Evolutionary conservation across 2,329 filamentous ascomycete species (phyloP), one percentile per base, ranked within the genome.

Genomic region (Aureobasidium namibiae): DNA sequence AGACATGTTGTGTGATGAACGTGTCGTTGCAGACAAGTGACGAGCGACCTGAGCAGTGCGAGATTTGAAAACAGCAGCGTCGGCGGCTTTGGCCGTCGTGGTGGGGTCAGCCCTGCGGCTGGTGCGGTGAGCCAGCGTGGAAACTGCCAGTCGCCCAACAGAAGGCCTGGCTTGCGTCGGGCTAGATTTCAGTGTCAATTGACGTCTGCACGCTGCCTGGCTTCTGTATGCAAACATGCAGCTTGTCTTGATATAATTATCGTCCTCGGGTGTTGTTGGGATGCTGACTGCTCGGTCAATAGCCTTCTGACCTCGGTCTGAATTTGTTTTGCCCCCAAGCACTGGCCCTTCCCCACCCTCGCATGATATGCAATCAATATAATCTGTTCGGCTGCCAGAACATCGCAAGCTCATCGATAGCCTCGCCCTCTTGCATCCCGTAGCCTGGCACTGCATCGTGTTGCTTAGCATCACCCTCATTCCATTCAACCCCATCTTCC

Each of bases 1-100:
- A 80, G 87, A 85, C 70, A 77, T 80, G 68, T 66, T 65, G 64
- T 73, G 67, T 58, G 63, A 60, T 62, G 61, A 34, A 61, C 60
- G 60, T 50, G 57, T 59, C 65, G 71, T 59, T 41, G 59, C 60
- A 34, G 61, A 65, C 46, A 75, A 65, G 68, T 76, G 74, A 61
- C 68, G 69, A 65, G 71, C 71, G 56, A 75, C 66, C 62, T 70
- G 72, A 44, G 64, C 68, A 60, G 72, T 69, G 58, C 73, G 72
- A 62, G 68, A 68, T 48, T 70, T 70, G 70, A 74, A 72, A 74
- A 73, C 74, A 68, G 68, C 65, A 66, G 68, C 63, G 49, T 60
- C 56, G 61, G 63, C 63, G 63, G 64, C 58, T 54, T 52, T 56
- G 63, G 57, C 62, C 52, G 57, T 60, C 56, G 60, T 61, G 63